A percentile compares a stretch with the other conserved stretches of the same genome.
phyloP scores from a whole-genome alignment of 2,329 filamentous ascomycete species.

The Colletotrichum sp. region DNA sequence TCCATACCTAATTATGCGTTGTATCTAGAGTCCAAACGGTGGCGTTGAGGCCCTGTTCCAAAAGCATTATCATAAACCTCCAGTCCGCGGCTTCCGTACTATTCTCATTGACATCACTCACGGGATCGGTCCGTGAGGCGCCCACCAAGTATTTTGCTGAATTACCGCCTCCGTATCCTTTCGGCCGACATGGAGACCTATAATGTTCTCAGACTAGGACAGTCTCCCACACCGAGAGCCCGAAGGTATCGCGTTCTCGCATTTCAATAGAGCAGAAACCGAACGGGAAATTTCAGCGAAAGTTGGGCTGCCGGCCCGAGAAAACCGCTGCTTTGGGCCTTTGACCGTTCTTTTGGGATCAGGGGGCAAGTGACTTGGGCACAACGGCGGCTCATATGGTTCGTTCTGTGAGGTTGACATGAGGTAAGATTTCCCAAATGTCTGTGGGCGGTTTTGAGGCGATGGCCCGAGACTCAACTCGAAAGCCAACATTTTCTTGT shows the following conservation, averaged over 20 bases:
- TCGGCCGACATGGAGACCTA: neutral
- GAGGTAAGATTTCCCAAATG: neutral
- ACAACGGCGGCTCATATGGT: neutral
- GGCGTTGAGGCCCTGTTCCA: neutral
- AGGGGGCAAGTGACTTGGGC: neutral
- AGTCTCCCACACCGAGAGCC: neutral
- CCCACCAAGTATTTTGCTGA: neutral
- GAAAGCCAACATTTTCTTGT: neutral
- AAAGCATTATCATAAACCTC: neutral
- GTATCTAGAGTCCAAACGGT: neutral
- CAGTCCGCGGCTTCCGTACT: neutral
- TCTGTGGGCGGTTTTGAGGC: conserved; percentile 3
- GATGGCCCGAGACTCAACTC: neutral
- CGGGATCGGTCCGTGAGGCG: neutral
- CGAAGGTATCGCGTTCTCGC: neutral
- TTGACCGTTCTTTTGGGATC: neutral
- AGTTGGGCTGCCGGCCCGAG: neutral
- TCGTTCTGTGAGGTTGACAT: neutral
- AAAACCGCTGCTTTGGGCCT: neutral
- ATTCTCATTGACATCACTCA: neutral
- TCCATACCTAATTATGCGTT: neutral
- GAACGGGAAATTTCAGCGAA: neutral
- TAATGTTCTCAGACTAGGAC: neutral
- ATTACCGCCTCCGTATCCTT: neutral
- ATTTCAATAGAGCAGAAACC: neutral